Percentiles rank a stretch among this genome's conserved stretches.
These are phyloP conservation scores for Hansfordia pulvinata DNA, from an alignment of 2,329 filamentous ascomycete genomes.

Conservation along the genomic window DNA sequence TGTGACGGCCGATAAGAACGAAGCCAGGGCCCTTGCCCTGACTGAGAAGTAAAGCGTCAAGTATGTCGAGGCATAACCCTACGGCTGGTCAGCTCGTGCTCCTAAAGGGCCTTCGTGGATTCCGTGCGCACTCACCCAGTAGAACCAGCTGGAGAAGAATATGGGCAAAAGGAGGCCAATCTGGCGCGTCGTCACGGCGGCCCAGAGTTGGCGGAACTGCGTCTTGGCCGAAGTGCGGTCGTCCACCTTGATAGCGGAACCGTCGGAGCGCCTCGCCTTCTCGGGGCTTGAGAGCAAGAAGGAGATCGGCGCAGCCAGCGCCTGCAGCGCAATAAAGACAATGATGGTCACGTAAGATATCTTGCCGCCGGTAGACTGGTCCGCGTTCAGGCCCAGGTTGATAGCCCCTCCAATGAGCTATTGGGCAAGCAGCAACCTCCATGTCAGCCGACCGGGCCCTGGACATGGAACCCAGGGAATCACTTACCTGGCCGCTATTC, in stretches of 20 bases:
- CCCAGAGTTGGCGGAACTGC: conserved; percentile 47
- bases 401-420: conserved; percentile 59
- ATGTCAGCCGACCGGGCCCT: too few relatives aligned
- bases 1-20: conserved; percentile 55
- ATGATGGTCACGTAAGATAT: conserved; percentile 58
- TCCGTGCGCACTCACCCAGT: conserved; percentile 18
- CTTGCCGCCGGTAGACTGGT: conserved; percentile 42
- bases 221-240: conserved; percentile 47
- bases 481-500: conserved; percentile 51
- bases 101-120: neutral
- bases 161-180: conserved; percentile 60
- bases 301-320: conserved; percentile 48
- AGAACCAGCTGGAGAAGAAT: conserved; percentile 52
- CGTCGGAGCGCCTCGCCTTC: conserved; percentile 52
- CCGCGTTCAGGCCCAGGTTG: conserved; percentile 52
- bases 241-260: conserved; percentile 42
- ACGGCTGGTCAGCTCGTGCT: conserved; percentile 2
- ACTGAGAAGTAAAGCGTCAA: conserved; percentile 56
- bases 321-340: conserved; percentile 59
- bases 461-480: too few relatives aligned
- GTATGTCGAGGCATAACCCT: conserved; percentile 28
- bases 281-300: conserved; percentile 46
- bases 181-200: conserved; percentile 56
- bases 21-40: conserved; percentile 53
- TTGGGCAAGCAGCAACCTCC: too few relatives aligned